Evolutionary conservation across 2,329 filamentous ascomycete genomes (phyloP).

Genomic region (Hypoxylon sp.): DNA sequence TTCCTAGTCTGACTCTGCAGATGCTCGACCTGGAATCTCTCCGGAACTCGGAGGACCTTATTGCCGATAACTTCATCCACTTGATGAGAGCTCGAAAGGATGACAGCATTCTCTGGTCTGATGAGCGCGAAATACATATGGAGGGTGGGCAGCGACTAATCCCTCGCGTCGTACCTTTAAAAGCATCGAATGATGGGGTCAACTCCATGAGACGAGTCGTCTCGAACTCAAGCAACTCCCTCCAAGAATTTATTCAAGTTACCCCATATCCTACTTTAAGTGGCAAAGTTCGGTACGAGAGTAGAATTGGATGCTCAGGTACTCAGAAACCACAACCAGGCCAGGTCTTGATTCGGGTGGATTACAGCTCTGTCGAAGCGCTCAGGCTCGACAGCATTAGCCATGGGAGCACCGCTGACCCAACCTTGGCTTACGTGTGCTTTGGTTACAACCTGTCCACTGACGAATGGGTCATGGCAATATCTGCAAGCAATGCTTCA

Average conservation of each 20-base stretch:
- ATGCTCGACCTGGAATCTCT: conserved; percentile 50
- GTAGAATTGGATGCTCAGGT: conserved; percentile 11
- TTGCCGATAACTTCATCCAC: conserved; percentile 44
- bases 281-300: conserved; percentile 47
- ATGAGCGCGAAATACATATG: conserved; percentile 59
- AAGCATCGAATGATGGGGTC: conserved; percentile 57
- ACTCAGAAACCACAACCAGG: not conserved
- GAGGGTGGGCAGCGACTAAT: conserved; percentile 55
- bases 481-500: conserved; percentile 56
- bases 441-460: conserved; percentile 53
- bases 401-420: not conserved
- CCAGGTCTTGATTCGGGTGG: conserved; percentile 51
- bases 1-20: conserved; percentile 50
- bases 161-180: conserved; percentile 59
- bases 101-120: conserved; percentile 48
- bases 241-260: conserved; percentile 54
- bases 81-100: conserved; percentile 19
- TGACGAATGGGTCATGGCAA: conserved; percentile 49
- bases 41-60: conserved; percentile 23
- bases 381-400: conserved; percentile 45
- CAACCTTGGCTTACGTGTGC: conserved; percentile 51
- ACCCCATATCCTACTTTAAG: conserved; percentile 35
- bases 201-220: conserved; percentile 59
- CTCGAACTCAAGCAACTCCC: conserved; percentile 53
- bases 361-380: conserved; percentile 57